Base-by-base conservation (phyloP, 257 asterid genomes). In the Solanum ossicruentum region DNA sequence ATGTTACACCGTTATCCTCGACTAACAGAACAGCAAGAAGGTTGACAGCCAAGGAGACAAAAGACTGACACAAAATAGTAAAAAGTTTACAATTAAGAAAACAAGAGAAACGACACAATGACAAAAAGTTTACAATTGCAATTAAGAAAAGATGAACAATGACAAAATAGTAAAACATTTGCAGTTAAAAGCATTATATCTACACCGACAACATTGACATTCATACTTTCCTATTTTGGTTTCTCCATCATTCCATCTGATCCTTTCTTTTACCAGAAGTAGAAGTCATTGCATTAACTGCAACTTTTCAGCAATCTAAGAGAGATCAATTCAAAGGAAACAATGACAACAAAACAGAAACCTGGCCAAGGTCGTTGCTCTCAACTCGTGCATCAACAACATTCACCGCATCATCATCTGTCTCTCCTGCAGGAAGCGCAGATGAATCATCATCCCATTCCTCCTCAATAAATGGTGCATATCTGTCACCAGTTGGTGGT, bases 391-490 rank as follows among this genome's bases (percentile, higher is more conserved):
- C 86, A 17, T 91, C 97, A 89, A 91, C 95, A 43, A 91, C 93
- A 88, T 88, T 93, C 16, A 90, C 89, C 85, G 83, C 83, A 15
- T 92, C 95, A 88, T 88, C 97, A 52, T 92, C 97, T 5, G 84
- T 89, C 17, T 91, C 93, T 3, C 87, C 95, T 18, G 93, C 93
- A 5, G 93, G 93, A 71, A 93, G 86, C 72, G 91, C 72, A 12
- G 86, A 84, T 5, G 86, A 84, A 87, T 90, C 95, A 73, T 96
- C 96, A 83, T 94, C 97, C 99, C 99, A 96, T 84, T 96, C 99
- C 89, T 96, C 99, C 87, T 96, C 99, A 39, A 96, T 87, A 87
- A 96, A 96, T 70, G 99, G 98, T 72, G 99, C 99, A 85, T 96
- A 96, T 20, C 98, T 94, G 87, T 93, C 95, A 80, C 98, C 98